phyloP scores from a whole-genome alignment of 2,329 filamentous ascomycete genomes.

The Xylariomycetidae sp. region DNA sequence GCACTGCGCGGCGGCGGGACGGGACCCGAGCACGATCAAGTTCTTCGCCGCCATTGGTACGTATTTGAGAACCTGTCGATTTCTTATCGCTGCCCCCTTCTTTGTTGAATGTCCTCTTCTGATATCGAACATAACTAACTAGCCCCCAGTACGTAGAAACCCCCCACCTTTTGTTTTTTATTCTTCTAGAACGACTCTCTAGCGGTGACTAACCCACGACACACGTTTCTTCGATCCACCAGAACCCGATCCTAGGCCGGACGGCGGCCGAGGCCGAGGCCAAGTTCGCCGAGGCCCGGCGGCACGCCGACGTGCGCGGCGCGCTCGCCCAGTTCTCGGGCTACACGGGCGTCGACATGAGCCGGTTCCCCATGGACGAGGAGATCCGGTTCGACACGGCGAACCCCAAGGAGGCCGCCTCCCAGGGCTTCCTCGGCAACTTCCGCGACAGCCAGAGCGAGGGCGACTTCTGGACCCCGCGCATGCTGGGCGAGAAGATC shows the following conservation, averaged over 20 bases:
- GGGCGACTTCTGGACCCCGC: conserved; percentile 55
- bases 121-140: no score
- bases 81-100: no score
- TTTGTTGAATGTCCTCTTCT: no score
- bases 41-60: conserved; percentile 49
- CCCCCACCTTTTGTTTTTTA: no score
- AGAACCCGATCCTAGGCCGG: conserved; percentile 43
- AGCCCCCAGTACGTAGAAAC: no score
- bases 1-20: conserved; percentile 30
- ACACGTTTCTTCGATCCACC: no score
- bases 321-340: conserved; percentile 52
- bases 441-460: not conserved
- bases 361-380: conserved; percentile 52
- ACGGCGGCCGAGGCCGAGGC: conserved; percentile 49
- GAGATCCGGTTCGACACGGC: conserved; percentile 50
- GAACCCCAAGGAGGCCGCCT: conserved; percentile 1
- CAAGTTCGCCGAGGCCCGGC: conserved; percentile 47
- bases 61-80: no score
- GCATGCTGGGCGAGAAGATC: conserved; percentile 61
- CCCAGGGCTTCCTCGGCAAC: conserved; percentile 1
- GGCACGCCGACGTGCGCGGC: conserved; percentile 48
- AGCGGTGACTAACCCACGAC: no score
- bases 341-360: conserved; percentile 58
- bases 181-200: no score
- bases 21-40: conserved; percentile 53